Evolutionary conservation across 2,329 filamentous ascomycete genomes (phyloP), one percentile per base, ranked within the genome.

Genomic region (Colletotrichum lindemuthianum): DNA sequence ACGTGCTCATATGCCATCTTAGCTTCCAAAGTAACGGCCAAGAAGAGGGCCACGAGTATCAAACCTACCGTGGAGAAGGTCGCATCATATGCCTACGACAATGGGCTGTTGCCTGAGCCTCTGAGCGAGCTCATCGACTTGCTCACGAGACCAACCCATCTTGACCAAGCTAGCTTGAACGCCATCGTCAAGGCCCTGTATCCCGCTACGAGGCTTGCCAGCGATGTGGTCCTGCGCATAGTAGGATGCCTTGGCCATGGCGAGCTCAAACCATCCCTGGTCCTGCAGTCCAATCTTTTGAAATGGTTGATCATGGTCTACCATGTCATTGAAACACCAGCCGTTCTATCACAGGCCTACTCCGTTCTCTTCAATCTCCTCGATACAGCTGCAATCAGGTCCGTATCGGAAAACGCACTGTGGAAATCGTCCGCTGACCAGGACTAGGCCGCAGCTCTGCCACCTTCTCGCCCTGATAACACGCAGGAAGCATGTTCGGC

Each of bases 381-480:
- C 6, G 92, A 96, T 72, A 95, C 92, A 71, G 90, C 92, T 54
- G 90, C 88, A 63, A 86, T 93, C 65, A 85, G 91, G 84, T 91
- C 79, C 56, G 70, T 37, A 43, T 45, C 15, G 15, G 16, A 15
- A n/a, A 4, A 7, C 37, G 13, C 12, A 4, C 16, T 33, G n/a
- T 34, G 47, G 44, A 15, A 39, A 11, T 40, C 7, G 24, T 15
- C 49, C 36, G 32, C 65, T 72, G 76, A 72, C 70, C 70, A 41
- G 71, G 40, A 51, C 24, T 59, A 86, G 86, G 60, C 80, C 86
- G 10, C 82, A 85, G 67, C 74, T 96, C 53, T 94, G 92, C 72
- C 92, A 96, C 77, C 76, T 97, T 40, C 81, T 97, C 24, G 92
- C 91, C 4, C 76, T 95, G 36, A 87, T 95, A 50, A 96, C 93